Base-by-base conservation (phyloP, 1,284 basidiomycete species). In the Microbotryum violaceum region DNA sequence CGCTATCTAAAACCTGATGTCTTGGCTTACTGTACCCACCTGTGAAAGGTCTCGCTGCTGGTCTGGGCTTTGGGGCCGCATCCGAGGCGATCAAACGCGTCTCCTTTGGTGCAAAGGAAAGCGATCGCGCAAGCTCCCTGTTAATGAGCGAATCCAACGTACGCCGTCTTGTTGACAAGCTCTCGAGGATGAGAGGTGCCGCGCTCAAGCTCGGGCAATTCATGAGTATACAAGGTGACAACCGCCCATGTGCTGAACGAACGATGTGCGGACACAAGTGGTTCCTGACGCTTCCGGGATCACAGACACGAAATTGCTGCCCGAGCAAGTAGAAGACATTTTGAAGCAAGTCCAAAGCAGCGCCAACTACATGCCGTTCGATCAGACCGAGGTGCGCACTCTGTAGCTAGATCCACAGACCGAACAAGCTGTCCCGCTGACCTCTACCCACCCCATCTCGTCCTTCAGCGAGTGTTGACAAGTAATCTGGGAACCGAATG, bases 291-390 rank as follows among this genome's bases (percentile, higher is more conserved):
- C 1, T 25, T 16, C 18, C 20, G n/a, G 21, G 25, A 31, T 21
- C 23, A 37, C 10, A 88, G 91, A 97, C 75, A 88, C 89, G 6
- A 87, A 92, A 71, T 80, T 88, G 63, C 79, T 98, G 0, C 91
- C 94, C 1, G 85, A 88, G 0, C 90, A 96, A 71, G 79, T 97
- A 9, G 92, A 97, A 73, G 82, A 84, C 61, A 87, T 98, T 42
- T 85, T 98, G 72, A 82, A 91, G 51, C 81, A 88, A 48, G 92
- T 99, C 0, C 94, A 98, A 75, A 89, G 94, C 70, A 85, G 87
- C 70, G 96, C 96, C 2, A 91, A 99, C 75, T 97, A 97, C 75
- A 98, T 97, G 93, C 96, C 94, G 0, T 86, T 92, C 67, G 93
- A 88, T 87, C 96, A 98, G 75, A 88, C 97, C 84, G 89, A 93